Base-by-base conservation (phyloP, 257 asterid genomes). In the Coffea eugenioides region DNA sequence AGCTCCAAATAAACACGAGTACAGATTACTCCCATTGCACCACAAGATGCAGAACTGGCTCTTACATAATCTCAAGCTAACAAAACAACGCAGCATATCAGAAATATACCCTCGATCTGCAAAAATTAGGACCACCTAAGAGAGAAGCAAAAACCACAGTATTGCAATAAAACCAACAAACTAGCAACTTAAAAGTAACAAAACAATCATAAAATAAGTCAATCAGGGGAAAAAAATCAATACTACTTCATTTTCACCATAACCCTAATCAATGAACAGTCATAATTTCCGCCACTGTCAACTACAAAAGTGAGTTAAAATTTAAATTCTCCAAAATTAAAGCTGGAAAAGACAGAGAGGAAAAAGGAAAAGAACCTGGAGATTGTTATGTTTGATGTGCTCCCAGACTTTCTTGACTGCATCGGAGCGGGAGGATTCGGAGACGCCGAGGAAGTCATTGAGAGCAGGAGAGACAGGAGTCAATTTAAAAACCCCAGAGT, bases 361-460 rank as follows among this genome's bases (percentile, higher is more conserved):
- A 14, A 52, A 52, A 51, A 52, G 3, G 9, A 20, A 59, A 23
- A 59, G 25, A n/a, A 62, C 68, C 68, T 62, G 68, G 68, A 62
- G 68, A 62, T 62, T 62, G 68, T 62, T 34, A n/a, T n/a, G 68
- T n/a, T 62, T 62, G 68, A 62, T 62, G 68, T 62, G 25, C 15
- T 62, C 68, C 68, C 68, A 62, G 34, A 62, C 68, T n/a, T 62
- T 62, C 68, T 62, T 62, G 34, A 62, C 68, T 3, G 68, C 68
- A 62, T 62, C 68, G 68, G 68, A 62, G 68, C 68, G 68, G 68
- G 68, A 62, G 6, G 68, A 23, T 62, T 62, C 36, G 15, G 68
- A 62, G 34, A n/a, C 68, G 31, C 68, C 68, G 68, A 62, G 68
- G 68, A 62, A 62, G 36, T 62, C 4, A 62, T 23, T 18, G 68